phyloP scores from a whole-genome alignment of 176 grass and related monocot genomes.

The Themeda triandra region DNA sequence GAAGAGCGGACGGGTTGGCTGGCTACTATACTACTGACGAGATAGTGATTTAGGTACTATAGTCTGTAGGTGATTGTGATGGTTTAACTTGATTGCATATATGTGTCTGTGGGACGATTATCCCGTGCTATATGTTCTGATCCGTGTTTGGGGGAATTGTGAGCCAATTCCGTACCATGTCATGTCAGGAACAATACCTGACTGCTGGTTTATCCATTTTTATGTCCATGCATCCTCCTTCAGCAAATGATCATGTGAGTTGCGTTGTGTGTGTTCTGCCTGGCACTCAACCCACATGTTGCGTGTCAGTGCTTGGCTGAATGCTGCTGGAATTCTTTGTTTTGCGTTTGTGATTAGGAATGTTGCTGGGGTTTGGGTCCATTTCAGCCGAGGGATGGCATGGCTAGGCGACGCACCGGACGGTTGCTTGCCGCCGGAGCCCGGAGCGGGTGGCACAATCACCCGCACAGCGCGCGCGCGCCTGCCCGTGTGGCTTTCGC shows the following conservation, averaged over 20 bases:
- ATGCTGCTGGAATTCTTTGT: background rate
- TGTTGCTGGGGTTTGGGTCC: background rate
- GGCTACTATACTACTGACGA: background rate
- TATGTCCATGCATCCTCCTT: background rate
- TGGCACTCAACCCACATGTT: background rate
- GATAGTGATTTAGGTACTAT: background rate
- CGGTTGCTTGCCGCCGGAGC: no score
- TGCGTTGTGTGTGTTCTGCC: background rate
- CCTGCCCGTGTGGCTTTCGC: background rate
- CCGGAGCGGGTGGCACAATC: background rate
- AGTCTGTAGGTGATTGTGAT: background rate
- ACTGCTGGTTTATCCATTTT: background rate
- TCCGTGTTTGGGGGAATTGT: background rate
- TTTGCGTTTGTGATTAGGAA: background rate
- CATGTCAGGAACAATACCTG: background rate
- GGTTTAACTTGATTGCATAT: background rate
- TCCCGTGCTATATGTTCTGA: background rate
- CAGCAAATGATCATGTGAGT: background rate
- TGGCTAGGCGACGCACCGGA: background rate
- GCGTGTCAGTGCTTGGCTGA: background rate
- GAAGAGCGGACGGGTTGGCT: background rate
- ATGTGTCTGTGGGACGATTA: background rate
- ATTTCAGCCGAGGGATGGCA: background rate
- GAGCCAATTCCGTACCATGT: background rate
- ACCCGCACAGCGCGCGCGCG: background rate